Percentiles rank a stretch among this genome's conserved stretches.
phyloP scores from a whole-genome alignment of 2,329 filamentous ascomycete species.

The Triangularia setosa region DNA sequence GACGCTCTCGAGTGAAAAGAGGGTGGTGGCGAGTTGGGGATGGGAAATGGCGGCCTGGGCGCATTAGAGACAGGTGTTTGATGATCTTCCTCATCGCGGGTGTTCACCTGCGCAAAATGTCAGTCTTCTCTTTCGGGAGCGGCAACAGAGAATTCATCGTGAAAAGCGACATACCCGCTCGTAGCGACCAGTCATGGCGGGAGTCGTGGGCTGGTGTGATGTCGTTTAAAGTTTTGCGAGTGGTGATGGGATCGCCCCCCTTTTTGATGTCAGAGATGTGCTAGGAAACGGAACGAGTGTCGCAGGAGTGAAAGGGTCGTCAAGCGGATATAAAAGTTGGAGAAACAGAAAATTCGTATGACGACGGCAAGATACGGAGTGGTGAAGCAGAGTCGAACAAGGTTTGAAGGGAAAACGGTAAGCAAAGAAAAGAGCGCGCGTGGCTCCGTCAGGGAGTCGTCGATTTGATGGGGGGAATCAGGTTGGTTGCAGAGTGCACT shows the following conservation, averaged over 20 bases:
- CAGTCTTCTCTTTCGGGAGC: slow-evolving; percentile 11
- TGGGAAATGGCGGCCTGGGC: slow-evolving; percentile 33
- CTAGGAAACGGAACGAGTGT: slow-evolving; percentile 2
- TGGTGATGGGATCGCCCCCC: neutral
- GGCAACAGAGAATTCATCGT: neutral
- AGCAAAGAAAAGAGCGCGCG: neutral
- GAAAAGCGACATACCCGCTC: slow-evolving; percentile 47
- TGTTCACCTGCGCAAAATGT: slow-evolving; percentile 46
- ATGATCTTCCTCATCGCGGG: slow-evolving; percentile 53
- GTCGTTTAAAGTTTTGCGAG: neutral
- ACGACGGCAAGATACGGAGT: neutral
- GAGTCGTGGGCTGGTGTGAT: neutral
- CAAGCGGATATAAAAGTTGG: neutral
- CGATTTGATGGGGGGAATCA: neutral
- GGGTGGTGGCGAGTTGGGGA: slow-evolving; percentile 64
- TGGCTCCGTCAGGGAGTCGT: neutral
- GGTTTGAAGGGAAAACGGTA: neutral
- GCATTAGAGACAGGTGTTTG: slow-evolving; percentile 32
- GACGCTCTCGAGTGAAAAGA: slow-evolving; percentile 86
- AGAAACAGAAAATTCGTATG: neutral
- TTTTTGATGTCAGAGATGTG: slow-evolving; percentile 5
- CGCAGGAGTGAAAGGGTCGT: neutral
- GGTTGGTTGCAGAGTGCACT: neutral
- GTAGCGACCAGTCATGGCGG: slow-evolving; percentile 51
- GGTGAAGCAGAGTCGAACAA: neutral